Percentiles rank a stretch among this genome's conserved stretches.
phyloP scores from a whole-genome alignment of 768 basidiomycete species.

The Lactifluus volemus region DNA sequence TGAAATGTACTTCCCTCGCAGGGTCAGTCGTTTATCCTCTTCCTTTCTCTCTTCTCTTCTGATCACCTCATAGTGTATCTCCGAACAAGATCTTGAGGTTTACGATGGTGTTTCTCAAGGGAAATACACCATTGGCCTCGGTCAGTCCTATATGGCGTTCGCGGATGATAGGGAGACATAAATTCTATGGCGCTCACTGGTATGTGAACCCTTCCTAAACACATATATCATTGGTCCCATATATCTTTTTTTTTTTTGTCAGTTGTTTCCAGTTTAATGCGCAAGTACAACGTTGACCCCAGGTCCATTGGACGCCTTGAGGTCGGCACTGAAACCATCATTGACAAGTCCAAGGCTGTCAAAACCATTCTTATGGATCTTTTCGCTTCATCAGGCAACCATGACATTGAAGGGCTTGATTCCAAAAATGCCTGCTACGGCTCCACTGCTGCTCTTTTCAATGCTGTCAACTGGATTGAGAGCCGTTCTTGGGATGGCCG shows the following conservation, averaged over 20 bases:
- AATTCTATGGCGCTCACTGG: slow-evolving; percentile 96
- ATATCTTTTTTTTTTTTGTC: background rate
- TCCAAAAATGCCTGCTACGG: slow-evolving; percentile 99
- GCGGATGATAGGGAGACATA: slow-evolving; percentile 99
- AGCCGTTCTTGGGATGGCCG: slow-evolving; percentile 95
- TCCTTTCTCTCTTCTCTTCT: background rate
- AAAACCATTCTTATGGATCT: slow-evolving; percentile 99
- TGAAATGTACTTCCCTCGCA: slow-evolving; percentile 20
- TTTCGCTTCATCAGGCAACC: slow-evolving; percentile 87
- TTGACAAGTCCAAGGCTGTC: slow-evolving; percentile 98
- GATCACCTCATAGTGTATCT: slow-evolving; percentile 62
- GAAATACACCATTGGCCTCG: slow-evolving; percentile 98
- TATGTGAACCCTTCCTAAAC: slow-evolving; percentile 29
- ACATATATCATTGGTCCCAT: slow-evolving; percentile 3
- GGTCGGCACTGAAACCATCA: slow-evolving; percentile 97
- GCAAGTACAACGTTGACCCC: slow-evolving; percentile 94
- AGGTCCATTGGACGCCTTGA: slow-evolving; percentile 95
- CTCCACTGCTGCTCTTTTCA: slow-evolving; percentile 97
- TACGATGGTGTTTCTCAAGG: slow-evolving; percentile 41
- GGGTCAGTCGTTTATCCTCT: background rate
- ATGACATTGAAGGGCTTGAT: slow-evolving; percentile 97
- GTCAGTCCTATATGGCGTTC: slow-evolving; percentile 98
- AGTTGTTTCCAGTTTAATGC: slow-evolving; percentile 85
- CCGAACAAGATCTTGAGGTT: slow-evolving; percentile 69
- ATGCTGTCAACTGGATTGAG: slow-evolving; percentile 97